Evolutionary conservation across 495 filamentous ascomycete genomes (phyloP), one percentile per base, ranked within the genome.

Genomic region (Penicillium coprophilum): DNA sequence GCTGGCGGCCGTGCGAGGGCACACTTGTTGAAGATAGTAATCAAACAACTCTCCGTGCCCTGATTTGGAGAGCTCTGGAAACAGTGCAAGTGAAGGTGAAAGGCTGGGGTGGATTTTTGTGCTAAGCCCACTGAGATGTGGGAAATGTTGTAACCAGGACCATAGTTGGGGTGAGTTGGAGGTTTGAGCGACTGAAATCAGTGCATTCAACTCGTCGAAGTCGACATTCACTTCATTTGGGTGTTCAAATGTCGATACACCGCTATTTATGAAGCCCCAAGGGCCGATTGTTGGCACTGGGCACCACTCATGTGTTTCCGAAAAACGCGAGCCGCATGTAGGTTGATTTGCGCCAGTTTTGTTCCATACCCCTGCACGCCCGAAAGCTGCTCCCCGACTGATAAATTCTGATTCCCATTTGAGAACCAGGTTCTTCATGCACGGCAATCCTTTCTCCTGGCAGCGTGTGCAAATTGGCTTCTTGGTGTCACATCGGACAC

Each of bases 351-450:
- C 30, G 43, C 56, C 20, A 55, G 31, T 23, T 58, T 78, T 78
- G 53, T 58, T 75, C 74, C 74, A 77, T 23, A 75, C 68, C 28
- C 75, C 75, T 7, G 73, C 68, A 31, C 75, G 66, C 1, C 75
- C 75, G 66, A 78, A 78, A 13, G 75, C 75, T 45, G 72, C 57
- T 21, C 75, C 75, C 7, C 74, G 75, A 58, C 71, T 75, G 47
- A 55, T 55, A 49, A 77, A 78, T 50, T 78, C 75, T 4, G 73
- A 73, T 58, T 78, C 67, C 75, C 75, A 78, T 69, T 78, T 78
- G 28, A 78, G 48, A 9, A 73, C 67, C 12, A 78, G 48, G 32
- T 69, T 64, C 8, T 73, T 77, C 15, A 73, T 69, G 54, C 75
- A 78, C 5, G 59, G 57, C 8, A 78, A 50, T 2, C 73, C 71